These are phyloP conservation scores for Berberis thunbergii DNA, from an alignment of 164 flowering plant species.

Conservation along the genomic window DNA sequence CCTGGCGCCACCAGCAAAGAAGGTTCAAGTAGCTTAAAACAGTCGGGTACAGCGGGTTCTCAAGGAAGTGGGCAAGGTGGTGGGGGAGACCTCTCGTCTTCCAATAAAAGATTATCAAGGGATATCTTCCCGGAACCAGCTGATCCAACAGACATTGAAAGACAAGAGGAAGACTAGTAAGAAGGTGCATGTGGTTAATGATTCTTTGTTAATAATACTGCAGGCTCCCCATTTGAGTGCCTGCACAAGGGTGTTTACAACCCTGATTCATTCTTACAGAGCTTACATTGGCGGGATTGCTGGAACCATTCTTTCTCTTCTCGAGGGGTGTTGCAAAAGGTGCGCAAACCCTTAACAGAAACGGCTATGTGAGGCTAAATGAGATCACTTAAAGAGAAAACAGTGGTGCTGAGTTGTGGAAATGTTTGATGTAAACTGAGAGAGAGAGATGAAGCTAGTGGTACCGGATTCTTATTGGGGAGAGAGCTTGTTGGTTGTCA, in stretches of 20 bases:
- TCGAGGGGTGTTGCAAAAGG: no score
- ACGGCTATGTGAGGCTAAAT: background rate
- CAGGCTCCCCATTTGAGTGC: slow-evolving; percentile 34
- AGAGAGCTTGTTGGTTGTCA: slow-evolving; percentile 18
- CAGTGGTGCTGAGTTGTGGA: background rate
- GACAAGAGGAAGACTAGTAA: slow-evolving; percentile 23
- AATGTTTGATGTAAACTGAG: slow-evolving; percentile 2
- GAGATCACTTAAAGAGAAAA: background rate
- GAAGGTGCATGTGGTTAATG: slow-evolving; percentile 8
- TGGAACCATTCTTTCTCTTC: background rate
- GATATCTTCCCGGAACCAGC: slow-evolving; percentile 86
- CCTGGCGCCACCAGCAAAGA: slow-evolving; percentile 33
- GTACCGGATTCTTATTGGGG: slow-evolving; percentile 7
- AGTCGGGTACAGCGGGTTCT: slow-evolving; percentile 46
- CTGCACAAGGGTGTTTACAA: slow-evolving; percentile 10
- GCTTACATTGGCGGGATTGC: background rate
- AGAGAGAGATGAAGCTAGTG: slow-evolving; percentile 11
- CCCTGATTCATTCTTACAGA: background rate
- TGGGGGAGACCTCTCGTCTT: slow-evolving; percentile 46
- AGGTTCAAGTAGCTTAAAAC: slow-evolving; percentile 38
- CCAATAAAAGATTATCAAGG: slow-evolving; percentile 51
- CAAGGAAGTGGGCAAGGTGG: slow-evolving; percentile 40
- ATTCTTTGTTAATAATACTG: slow-evolving; percentile 44
- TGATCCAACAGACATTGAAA: slow-evolving; percentile 36
- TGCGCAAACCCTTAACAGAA: no score